phyloP scores from a whole-genome alignment of 805 yeast species.

The Teunomyces pallodes region DNA sequence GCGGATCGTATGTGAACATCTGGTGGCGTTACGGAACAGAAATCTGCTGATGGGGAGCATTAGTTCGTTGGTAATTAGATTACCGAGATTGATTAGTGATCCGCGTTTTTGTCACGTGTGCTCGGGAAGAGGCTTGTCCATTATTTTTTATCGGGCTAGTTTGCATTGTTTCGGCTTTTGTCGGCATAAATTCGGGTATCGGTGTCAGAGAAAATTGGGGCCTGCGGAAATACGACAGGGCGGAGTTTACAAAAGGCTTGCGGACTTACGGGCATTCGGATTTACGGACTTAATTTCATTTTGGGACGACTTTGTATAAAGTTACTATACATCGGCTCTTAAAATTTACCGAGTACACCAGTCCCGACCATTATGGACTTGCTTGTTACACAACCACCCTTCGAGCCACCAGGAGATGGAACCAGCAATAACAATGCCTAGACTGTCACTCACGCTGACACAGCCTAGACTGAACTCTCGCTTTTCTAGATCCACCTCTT shows the following conservation, averaged over 20 bases:
- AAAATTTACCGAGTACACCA: constrained; percentile 53
- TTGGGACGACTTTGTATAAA: background rate
- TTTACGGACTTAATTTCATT: too few species aligned
- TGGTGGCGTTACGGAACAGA: background rate
- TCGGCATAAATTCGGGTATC: too few species aligned
- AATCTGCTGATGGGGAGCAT: background rate
- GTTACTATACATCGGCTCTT: background rate
- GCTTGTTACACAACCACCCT: constrained; percentile 66
- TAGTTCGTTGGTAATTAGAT: background rate
- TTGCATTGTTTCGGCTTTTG: too few species aligned
- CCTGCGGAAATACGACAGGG: too few species aligned
- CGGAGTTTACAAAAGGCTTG: too few species aligned
- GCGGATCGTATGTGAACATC: background rate
- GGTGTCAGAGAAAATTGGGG: too few species aligned
- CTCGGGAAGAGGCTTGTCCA: too few species aligned
- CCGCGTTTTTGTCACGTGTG: background rate
- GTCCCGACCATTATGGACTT: constrained; percentile 67
- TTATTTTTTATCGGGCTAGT: too few species aligned
- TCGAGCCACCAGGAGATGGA: constrained; percentile 72
- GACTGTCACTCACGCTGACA: constrained; percentile 78
- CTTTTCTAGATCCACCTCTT: constrained; percentile 40
- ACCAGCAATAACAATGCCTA: constrained; percentile 84
- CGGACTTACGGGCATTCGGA: too few species aligned
- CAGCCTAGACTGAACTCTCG: constrained; percentile 72
- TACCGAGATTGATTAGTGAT: background rate